Evolutionary conservation across 1,284 basidiomycete genomes (phyloP).

Genomic region (Pholiota adiposa): DNA sequence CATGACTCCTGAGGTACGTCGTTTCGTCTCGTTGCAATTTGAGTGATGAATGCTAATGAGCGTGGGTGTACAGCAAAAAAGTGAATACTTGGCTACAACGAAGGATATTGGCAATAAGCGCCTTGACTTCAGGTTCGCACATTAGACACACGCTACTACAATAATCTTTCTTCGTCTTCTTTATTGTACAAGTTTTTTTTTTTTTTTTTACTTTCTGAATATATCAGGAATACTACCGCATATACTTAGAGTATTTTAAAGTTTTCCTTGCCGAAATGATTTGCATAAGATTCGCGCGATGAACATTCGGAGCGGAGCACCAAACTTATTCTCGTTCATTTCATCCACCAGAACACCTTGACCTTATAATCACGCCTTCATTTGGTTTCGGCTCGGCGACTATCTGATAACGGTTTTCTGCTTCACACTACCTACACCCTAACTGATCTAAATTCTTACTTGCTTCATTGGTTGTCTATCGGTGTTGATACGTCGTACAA

Average conservation of each 20-base stretch:
- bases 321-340: no score
- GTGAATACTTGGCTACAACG: conserved; percentile 28
- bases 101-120: conserved; percentile 40
- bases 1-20: conserved; percentile 50
- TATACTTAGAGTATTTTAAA: not conserved
- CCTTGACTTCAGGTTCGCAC: conserved; percentile 46
- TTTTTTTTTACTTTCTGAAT: not conserved
- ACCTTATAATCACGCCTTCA: no score
- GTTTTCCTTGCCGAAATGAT: not conserved
- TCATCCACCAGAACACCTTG: no score
- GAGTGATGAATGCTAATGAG: not conserved
- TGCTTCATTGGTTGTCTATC: no score
- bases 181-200: not conserved
- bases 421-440: no score
- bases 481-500: no score
- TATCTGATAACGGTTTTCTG: no score
- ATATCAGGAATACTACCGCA: not conserved
- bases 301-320: no score
- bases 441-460: no score
- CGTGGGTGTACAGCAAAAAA: conserved; percentile 39
- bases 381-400: no score
- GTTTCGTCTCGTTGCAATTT: not conserved
- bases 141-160: conserved; percentile 24
- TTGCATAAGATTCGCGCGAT: conserved; percentile 25
- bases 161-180: not conserved